Percentiles rank a stretch among this genome's conserved stretches.
Evolutionary conservation across 768 basidiomycete genomes (phyloP).

Genomic region (Pulveroboletus sp.): DNA sequence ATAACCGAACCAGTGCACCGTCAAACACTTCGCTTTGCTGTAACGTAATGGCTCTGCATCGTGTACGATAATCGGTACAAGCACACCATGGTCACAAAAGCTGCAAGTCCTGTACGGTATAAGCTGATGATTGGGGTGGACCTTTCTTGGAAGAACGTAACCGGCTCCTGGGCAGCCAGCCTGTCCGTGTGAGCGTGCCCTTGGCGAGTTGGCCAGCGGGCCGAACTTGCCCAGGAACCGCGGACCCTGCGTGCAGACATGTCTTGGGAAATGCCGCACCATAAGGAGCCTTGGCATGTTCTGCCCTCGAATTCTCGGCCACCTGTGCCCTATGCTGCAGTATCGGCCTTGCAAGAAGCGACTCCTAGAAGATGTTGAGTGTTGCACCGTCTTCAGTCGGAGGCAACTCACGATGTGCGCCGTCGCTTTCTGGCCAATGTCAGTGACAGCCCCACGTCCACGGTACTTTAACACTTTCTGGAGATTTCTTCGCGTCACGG

Average conservation of each 20-base stretch:
- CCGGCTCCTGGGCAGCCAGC: constrained; percentile 23
- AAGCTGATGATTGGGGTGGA: constrained; percentile 10
- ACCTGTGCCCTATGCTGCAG: constrained; percentile 40
- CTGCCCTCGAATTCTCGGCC: constrained; percentile 32
- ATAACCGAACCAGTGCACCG: constrained; percentile 1
- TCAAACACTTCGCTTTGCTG: background rate
- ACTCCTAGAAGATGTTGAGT: constrained; percentile 44
- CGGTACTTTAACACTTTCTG: constrained; percentile 68
- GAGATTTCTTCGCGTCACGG: constrained; percentile 69
- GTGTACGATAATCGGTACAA: background rate
- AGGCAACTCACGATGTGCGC: constrained; percentile 57
- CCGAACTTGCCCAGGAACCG: constrained; percentile 52
- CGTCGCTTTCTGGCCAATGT: constrained; percentile 52
- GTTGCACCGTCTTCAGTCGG: background rate
- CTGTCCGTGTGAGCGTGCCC: constrained; percentile 42
- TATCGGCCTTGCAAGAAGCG: constrained; percentile 62
- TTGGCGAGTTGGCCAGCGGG: constrained; percentile 51
- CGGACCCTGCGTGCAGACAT: constrained; percentile 46
- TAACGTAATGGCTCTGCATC: constrained; percentile 8
- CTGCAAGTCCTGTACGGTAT: constrained; percentile 19
- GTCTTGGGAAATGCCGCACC: constrained; percentile 23
- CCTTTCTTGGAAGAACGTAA: constrained; percentile 7
- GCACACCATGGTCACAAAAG: constrained; percentile 13
- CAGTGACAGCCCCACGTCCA: constrained; percentile 38
- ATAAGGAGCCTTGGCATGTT: constrained; percentile 18